These are phyloP conservation scores for Fusarium sublunatum DNA, from an alignment of 2,329 filamentous ascomycete genomes.

Conservation along the genomic window DNA sequence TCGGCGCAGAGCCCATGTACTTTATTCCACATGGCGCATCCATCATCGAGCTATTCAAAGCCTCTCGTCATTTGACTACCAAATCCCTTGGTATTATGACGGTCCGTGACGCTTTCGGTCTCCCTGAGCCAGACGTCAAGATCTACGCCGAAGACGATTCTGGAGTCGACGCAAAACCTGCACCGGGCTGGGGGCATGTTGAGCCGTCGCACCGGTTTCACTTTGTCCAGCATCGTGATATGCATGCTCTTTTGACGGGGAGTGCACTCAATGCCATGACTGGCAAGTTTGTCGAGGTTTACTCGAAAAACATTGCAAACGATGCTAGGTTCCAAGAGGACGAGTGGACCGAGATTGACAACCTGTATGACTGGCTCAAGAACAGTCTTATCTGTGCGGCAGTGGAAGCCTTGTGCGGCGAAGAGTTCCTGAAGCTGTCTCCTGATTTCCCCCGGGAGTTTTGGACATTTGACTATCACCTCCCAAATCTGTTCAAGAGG, in stretches of 20 bases:
- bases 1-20: slow-evolving; percentile 33
- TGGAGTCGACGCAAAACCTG: slow-evolving; percentile 20
- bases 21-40: slow-evolving; percentile 34
- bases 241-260: slow-evolving; percentile 12
- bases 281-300: slow-evolving; percentile 21
- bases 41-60: slow-evolving; percentile 31
- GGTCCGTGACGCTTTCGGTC: slow-evolving; percentile 33
- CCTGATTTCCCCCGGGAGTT: slow-evolving; percentile 31
- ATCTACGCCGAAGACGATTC: slow-evolving; percentile 24
- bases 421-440: slow-evolving; percentile 28
- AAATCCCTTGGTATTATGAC: slow-evolving; percentile 29
- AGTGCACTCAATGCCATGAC: slow-evolving; percentile 13
- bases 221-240: slow-evolving; percentile 31
- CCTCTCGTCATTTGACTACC: slow-evolving; percentile 26
- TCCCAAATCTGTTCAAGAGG: slow-evolving; percentile 33
- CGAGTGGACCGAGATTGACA: slow-evolving; percentile 26
- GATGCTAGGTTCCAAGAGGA: slow-evolving; percentile 8
- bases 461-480: slow-evolving; percentile 36
- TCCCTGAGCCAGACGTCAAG: slow-evolving; percentile 17
- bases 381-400: slow-evolving; percentile 23
- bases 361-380: slow-evolving; percentile 30
- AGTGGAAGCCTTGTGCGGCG: slow-evolving; percentile 15
- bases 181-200: slow-evolving; percentile 24
- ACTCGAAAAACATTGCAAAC: slow-evolving; percentile 7
- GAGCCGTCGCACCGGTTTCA: slow-evolving; percentile 20